phyloP scores from a whole-genome alignment of 495 filamentous ascomycete genomes.

The Aspergillus leporis region DNA sequence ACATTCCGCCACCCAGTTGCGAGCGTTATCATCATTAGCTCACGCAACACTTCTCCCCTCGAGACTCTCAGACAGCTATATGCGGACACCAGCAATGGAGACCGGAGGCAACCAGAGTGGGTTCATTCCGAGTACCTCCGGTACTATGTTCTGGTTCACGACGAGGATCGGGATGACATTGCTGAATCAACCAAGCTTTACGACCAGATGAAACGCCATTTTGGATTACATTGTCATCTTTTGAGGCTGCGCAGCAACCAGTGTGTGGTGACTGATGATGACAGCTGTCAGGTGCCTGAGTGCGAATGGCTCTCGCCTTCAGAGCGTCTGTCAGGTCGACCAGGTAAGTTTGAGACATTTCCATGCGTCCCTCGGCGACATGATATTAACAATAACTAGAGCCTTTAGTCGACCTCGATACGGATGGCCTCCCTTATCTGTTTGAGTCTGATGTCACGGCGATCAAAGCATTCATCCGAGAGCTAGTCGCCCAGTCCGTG shows the following conservation, averaged over 20 bases:
- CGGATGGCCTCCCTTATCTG: slow-evolving; percentile 69
- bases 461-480: slow-evolving; percentile 82
- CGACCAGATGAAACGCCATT: slow-evolving; percentile 97
- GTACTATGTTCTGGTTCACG: slow-evolving; percentile 97
- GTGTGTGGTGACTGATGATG: slow-evolving; percentile 89
- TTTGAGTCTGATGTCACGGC: slow-evolving; percentile 90
- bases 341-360: slow-evolving; percentile 43
- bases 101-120: slow-evolving; percentile 71
- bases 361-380: background rate
- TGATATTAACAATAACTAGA: slow-evolving; percentile 33
- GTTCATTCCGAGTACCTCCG: slow-evolving; percentile 85
- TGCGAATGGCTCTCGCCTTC: slow-evolving; percentile 87
- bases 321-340: slow-evolving; percentile 72
- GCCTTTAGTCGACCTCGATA: slow-evolving; percentile 60
- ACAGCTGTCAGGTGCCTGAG: slow-evolving; percentile 74
- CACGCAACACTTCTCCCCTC: slow-evolving; percentile 74
- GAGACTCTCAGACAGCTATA: slow-evolving; percentile 84
- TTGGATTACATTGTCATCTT: slow-evolving; percentile 93
- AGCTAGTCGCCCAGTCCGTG: slow-evolving; percentile 89
- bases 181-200: slow-evolving; percentile 83
- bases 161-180: slow-evolving; percentile 92
- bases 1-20: slow-evolving; percentile 94
- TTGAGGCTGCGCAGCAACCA: slow-evolving; percentile 79
- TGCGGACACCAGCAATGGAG: slow-evolving; percentile 67
- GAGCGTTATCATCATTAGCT: slow-evolving; percentile 94